Base-by-base conservation (phyloP, 306 rosid species). In the Bauhinia variegata region DNA sequence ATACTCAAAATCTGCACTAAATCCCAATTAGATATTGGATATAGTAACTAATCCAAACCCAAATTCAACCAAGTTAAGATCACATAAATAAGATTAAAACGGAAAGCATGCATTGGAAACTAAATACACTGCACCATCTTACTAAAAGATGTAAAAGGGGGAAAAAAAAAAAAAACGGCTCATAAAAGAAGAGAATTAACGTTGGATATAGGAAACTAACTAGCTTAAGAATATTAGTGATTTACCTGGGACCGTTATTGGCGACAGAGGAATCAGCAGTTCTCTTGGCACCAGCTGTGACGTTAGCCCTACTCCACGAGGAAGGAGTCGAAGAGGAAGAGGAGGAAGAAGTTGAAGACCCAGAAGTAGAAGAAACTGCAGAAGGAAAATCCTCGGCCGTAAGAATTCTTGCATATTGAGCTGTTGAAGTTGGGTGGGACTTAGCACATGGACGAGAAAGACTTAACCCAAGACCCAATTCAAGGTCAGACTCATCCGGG, bases 401-500 rank as follows among this genome's bases (percentile, higher is more conserved):
- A 75, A 86, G 80, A 31, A 93, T 83, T 75, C 88, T 83, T 23
- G 87, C 81, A 76, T 65, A 68, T 11, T 67, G 79, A 71, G 52
- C 67, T 58, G 60, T 16, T 4, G 75, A 44, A 64, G 59, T 46
- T 52, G 70, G 79, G 0, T 78, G 88, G 37, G 73, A 42, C 74
- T 73, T 78, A 3, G 42, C 11, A 12, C 54, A 43, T 50, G 81
- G 48, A 67, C 74, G 73, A 62, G 90, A 80, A 17, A 86, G 87
- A 69, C 90, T 75, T 15, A 93, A 72, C 30, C 96, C 90, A 61
- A 93, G 90, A 17, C 87, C 89, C 70, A 93, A 77, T 66, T 93
- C 97, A 73, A 93, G 88, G 51, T 85, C 91, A 57, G 89, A 83
- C 32, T 93, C 97, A 47, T 86, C 95, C 3, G 88, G 95, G 79